Conservation (phyloP, 257 asterid species). For the Nicotiana knightiana region DNA sequence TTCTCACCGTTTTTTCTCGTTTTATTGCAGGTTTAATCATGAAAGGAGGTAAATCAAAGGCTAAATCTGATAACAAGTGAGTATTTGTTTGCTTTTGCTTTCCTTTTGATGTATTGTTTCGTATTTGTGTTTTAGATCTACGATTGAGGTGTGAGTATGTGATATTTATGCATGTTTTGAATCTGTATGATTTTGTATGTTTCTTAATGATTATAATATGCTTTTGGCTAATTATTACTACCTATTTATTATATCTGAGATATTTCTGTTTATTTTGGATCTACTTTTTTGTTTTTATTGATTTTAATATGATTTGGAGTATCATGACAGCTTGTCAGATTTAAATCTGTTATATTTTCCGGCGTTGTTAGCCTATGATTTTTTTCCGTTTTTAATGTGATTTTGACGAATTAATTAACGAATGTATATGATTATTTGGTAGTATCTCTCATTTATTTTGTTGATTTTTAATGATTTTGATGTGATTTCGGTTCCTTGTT, state of each 20-base stretch:
- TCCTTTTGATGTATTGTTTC: background rate
- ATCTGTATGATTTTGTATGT: background rate
- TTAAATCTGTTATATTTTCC: no score
- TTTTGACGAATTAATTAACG: background rate
- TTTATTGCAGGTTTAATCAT: slow-evolving; percentile 36
- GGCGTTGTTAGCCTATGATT: background rate
- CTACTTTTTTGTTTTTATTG: no score
- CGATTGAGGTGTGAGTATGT: background rate
- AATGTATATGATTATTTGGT: background rate
- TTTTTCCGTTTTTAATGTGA: no score
- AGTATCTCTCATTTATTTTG: background rate
- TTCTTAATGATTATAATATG: background rate
- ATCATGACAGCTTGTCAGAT: background rate
- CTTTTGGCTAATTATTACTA: background rate
- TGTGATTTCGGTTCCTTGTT: no score
- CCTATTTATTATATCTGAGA: no score
- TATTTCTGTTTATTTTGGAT: no score
- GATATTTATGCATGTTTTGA: background rate
- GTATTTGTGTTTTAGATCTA: slow-evolving; percentile 23
- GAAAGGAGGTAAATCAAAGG: slow-evolving; percentile 69
- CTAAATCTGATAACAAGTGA: slow-evolving; percentile 57
- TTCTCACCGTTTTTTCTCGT: slow-evolving; percentile 26
- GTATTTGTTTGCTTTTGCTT: slow-evolving; percentile 4
- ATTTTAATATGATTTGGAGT: background rate
- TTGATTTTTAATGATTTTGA: background rate